Conservation (phyloP, 2,329 filamentous ascomycete genomes). For the Talaromyces verruculosus region DNA sequence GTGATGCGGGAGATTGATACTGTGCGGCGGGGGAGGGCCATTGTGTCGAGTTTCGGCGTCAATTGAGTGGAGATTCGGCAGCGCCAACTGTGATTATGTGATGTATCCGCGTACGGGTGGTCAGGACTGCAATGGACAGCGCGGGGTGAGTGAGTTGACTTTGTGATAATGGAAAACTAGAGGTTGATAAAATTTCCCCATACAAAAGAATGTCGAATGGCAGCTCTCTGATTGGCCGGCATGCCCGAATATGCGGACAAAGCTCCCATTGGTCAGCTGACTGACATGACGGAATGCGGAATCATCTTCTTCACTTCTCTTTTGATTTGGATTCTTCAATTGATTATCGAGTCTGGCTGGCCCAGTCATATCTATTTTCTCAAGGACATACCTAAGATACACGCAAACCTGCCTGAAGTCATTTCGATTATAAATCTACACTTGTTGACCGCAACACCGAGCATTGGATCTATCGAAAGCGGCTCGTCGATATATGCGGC, state of each 20-base stretch:
- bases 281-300: constrained; percentile 11
- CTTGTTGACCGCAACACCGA: not conserved
- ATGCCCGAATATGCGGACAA: not conserved
- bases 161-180: not conserved
- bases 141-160: not conserved
- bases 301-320: not conserved
- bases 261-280: constrained; percentile 4
- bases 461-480: constrained; percentile 8
- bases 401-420: not conserved
- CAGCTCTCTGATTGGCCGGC: constrained; percentile 15
- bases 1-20: constrained; percentile 82
- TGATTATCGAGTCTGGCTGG: constrained; percentile 1
- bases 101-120: no score
- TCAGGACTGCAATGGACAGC: not conserved
- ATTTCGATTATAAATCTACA: no score
- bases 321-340: not conserved
- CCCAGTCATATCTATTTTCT: not conserved
- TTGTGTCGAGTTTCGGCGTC: not conserved
- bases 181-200: constrained; percentile 5
- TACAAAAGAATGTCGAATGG: not conserved
- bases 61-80: not conserved
- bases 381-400: not conserved
- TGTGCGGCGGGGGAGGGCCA: constrained; percentile 54
- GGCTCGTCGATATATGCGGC: not conserved
- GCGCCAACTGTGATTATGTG: not conserved